Percentiles rank a stretch among this genome's conserved stretches.
Evolutionary conservation across 163 green algal species (phyloP).

Genomic region (Volvox carteri): DNA sequence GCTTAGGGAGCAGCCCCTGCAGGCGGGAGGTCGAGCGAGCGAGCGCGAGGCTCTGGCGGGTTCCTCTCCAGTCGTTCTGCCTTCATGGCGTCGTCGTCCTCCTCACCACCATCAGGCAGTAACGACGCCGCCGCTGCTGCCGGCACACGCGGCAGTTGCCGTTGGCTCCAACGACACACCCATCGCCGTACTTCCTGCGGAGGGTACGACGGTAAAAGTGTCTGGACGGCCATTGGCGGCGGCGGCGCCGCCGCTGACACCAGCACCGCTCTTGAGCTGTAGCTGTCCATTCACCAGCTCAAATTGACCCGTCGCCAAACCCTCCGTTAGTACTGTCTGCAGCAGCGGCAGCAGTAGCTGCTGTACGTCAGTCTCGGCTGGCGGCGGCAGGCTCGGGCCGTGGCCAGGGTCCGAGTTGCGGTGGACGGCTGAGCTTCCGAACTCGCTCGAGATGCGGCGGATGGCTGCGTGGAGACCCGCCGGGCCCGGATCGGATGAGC

Average conservation of each 20-base stretch:
- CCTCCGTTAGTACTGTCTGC: constrained; percentile 38
- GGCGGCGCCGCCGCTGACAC: not conserved
- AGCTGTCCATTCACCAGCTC: constrained; percentile 51
- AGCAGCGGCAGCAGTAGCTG: constrained; percentile 49
- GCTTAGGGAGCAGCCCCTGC: too few species aligned
- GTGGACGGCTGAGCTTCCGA: not conserved
- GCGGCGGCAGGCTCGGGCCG: not conserved
- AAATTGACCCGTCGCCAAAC: constrained; percentile 32
- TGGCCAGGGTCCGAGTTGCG: constrained; percentile 47
- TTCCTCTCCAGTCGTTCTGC: too few species aligned
- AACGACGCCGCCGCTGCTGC: too few species aligned
- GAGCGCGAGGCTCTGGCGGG: too few species aligned
- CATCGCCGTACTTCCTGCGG: too few species aligned
- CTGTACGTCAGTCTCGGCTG: not conserved
- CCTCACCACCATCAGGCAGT: too few species aligned
- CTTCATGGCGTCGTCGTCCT: too few species aligned
- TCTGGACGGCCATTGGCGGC: not conserved
- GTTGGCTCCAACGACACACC: too few species aligned
- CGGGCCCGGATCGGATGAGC: constrained; percentile 21
- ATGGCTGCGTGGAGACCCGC: constrained; percentile 23
- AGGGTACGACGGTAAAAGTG: too few species aligned
- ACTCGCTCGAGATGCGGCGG: constrained; percentile 21
- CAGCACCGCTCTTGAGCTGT: not conserved
- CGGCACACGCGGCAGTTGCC: too few species aligned
- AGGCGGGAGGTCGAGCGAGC: too few species aligned